Evolutionary conservation across 208 protist genomes (phyloP).

Genomic region (Entamoeba invadens): DNA sequence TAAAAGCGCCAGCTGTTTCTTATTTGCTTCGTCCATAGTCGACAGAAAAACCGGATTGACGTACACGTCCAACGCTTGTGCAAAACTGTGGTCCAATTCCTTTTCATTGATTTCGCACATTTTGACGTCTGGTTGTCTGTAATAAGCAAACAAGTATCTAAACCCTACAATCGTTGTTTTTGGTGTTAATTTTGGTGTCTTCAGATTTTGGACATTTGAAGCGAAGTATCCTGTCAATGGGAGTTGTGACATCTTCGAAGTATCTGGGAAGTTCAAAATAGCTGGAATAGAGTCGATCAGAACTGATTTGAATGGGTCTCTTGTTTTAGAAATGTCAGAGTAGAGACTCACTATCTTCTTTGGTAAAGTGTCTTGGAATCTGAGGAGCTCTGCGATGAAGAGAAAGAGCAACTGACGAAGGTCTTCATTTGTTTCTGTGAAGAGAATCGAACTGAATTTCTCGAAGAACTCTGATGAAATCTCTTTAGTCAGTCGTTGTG

Average conservation of each 20-base stretch:
- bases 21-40: background rate
- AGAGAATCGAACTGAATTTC: background rate
- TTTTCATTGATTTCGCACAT: background rate
- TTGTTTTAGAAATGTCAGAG: background rate
- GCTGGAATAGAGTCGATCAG: background rate
- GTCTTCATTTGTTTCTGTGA: background rate
- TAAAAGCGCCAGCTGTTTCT: background rate
- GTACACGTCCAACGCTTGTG: background rate
- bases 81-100: background rate
- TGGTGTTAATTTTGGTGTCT: background rate
- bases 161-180: background rate
- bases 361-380: background rate
- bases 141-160: background rate
- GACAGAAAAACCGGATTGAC: background rate
- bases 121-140: background rate
- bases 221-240: background rate
- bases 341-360: background rate
- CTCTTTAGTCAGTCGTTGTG: background rate
- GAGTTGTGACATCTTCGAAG: background rate
- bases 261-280: background rate
- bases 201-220: background rate
- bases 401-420: background rate
- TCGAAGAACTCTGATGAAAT: background rate
- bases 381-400: background rate
- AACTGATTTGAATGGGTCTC: background rate